Base-by-base conservation (phyloP, 768 basidiomycete genomes). In the Crassisporium funariophilum region DNA sequence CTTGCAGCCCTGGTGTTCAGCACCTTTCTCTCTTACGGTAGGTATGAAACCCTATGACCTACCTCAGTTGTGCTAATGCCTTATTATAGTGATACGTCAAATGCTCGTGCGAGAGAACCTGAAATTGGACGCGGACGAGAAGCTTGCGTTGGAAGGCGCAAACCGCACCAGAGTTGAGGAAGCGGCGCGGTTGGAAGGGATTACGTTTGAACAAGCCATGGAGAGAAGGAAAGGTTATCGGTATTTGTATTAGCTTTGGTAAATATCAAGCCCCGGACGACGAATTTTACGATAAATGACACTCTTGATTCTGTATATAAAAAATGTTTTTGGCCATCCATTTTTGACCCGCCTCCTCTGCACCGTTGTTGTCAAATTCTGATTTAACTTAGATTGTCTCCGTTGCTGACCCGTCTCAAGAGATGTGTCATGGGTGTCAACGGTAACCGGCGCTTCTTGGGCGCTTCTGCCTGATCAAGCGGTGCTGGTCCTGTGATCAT, bases 161-260 rank as follows among this genome's bases (percentile, higher is more conserved):
- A 63, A 76, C 47, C 67, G 73, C 27, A 61, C 70, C 22, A 74
- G 82, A 37, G 74, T 83, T 35, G 76, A 77, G 50, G 79, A 81
- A 43, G 82, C 81, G 1, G 83, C 82, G 2, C 68, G 68, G 51
- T 57, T 84, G 37, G 82, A 84, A 55, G 81, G 81, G 2, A 71
- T 85, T 19, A 75, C 76, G 3, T 75, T 82, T 48, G 78, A 82
- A 22, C 76, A 84, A 53, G 84, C 82, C 3, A 63, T 83, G 57
- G 73, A 74, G 50, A 72, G 72, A 53, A 73, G 76, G 53, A 79
- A 71, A 58, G 79, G 79, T 0, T 83, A 82, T 65, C 67, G 82
- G 25, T 84, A 82, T 59, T 61, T 83, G 31, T 75, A 78, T 50
- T 84, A 47, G 70, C 17, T 23, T 39, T 24, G 13, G n/a, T 50